Base-by-base conservation (phyloP, 768 basidiomycete genomes). In the Suillus decipiens region DNA sequence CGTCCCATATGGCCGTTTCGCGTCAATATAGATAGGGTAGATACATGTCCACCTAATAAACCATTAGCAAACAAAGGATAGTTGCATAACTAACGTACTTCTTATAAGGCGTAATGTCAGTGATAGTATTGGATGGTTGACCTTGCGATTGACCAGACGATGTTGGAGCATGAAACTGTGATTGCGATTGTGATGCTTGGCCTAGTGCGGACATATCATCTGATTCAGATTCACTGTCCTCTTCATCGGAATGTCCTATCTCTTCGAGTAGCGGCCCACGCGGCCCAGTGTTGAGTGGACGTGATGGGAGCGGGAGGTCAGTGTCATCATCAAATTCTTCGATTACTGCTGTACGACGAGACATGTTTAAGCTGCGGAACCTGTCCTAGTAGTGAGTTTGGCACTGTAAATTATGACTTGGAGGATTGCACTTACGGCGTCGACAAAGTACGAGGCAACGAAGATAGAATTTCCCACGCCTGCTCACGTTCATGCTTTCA, bases 21-120 rank as follows among this genome's bases (percentile, higher is more conserved):
- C 95, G 76, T 99, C 96, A 62, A 99, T 86, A 76, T 98, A 98
- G 71, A 98, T 91, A 6, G 96, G 96, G 75, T 99, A 99, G 71
- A 99, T 87, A 69, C 92, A 93, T 51, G 93, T 89, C 96, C 96
- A 97, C 70, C 95, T 97, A 70, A 15, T 60, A 63, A 50, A 57
- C 36, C 36, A 22, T 59, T 37, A 60, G 58, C 19, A 63, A 57
- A 37, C 43, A 19, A 63, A 68, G 63, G 34, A 36, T 59, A 55
- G 42, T 45, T 36, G 51, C 53, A 60, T 36, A 43, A 33, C 22
- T 50, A 34, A 82, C 85, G 71, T 71, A 93, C 92, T 82, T 85
- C 81, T 93, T 93, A 72, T 92, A 93, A 33, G 92, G 91, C 41
- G 90, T 90, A 70, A 89, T 87, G 71, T 93, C 91, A 22, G 85